Evolutionary conservation across 1,139 yeast species (phyloP).

Genomic region (Diutina catenulata): DNA sequence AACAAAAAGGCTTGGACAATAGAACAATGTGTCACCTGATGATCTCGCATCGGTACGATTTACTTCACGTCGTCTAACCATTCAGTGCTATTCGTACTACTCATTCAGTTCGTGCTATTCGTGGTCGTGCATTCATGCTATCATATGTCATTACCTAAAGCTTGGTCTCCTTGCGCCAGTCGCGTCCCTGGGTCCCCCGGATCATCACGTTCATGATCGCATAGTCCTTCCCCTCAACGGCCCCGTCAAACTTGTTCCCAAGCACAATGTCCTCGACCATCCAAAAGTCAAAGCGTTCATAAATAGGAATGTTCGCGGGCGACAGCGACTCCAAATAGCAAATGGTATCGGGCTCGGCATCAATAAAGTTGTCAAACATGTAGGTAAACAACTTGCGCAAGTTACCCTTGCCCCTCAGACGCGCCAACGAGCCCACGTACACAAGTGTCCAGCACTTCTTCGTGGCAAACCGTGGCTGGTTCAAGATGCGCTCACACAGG

Average conservation of each 20-base stretch:
- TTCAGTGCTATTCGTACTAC: no score
- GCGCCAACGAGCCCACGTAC: conserved; percentile 46
- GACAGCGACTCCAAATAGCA: conserved; percentile 52
- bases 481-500: conserved; percentile 28
- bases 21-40: no score
- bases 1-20: no score
- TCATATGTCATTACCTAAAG: no score
- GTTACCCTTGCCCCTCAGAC: conserved; percentile 59
- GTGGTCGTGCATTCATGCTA: no score
- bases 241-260: conserved; percentile 32
- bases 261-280: conserved; percentile 38
- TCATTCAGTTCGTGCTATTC: no score
- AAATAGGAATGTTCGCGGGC: conserved; percentile 42
- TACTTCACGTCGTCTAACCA: no score
- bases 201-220: conserved; percentile 52
- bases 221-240: conserved; percentile 17
- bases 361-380: conserved; percentile 41
- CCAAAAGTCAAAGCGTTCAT: conserved; percentile 44
- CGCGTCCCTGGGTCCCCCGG: conserved; percentile 32
- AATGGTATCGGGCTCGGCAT: conserved; percentile 26
- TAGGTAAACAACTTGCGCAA: conserved; percentile 46
- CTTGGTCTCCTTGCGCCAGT: conserved; percentile 14
- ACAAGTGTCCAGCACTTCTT: conserved; percentile 45
- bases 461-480: conserved; percentile 23
- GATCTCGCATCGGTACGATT: no score